phyloP scores from a whole-genome alignment of 495 filamentous ascomycete species.

The Penicillium psychrofluorescens region DNA sequence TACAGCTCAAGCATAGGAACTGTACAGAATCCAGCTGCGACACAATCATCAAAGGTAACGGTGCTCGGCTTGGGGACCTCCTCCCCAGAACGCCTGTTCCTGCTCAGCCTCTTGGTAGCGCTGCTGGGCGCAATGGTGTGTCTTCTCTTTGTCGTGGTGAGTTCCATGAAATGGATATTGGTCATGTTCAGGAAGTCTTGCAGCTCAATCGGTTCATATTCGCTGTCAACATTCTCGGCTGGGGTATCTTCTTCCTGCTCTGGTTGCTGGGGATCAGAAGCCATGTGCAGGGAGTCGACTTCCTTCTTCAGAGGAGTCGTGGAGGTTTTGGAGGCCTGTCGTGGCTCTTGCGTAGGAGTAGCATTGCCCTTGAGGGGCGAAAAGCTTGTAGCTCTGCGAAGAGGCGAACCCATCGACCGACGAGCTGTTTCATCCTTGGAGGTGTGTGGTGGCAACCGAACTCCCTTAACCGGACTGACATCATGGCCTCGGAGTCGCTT shows the following conservation, averaged over 20 bases:
- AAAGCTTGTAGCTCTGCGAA: constrained; percentile 23
- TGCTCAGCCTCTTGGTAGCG: constrained; percentile 29
- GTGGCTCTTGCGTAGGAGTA: constrained; percentile 26
- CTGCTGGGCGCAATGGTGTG: constrained; percentile 66
- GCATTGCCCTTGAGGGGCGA: constrained; percentile 28
- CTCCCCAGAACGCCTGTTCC: constrained; percentile 23
- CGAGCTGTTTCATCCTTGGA: constrained; percentile 56
- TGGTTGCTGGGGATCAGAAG: constrained; percentile 14
- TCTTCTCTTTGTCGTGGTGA: constrained; percentile 83
- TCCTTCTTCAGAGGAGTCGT: constrained; percentile 19
- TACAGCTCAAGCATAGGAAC: constrained; percentile 90
- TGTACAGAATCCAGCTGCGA: constrained; percentile 86
- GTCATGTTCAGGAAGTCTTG: constrained; percentile 94
- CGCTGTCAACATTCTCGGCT: constrained; percentile 18
- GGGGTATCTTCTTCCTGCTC: constrained; percentile 12
- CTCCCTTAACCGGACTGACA: constrained; percentile 70
- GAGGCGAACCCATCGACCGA: constrained; percentile 45
- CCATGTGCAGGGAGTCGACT: constrained; percentile 15
- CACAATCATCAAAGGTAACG: constrained; percentile 60
- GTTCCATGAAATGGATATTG: constrained; percentile 93
- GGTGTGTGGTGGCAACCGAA: constrained; percentile 59
- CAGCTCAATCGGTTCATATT: constrained; percentile 68
- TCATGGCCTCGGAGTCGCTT: constrained; percentile 65
- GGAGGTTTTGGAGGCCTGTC: constrained; percentile 5
- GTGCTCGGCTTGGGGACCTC: constrained; percentile 34